Percentiles rank a stretch among this genome's conserved stretches.
Evolutionary conservation across 148 eudicot species (phyloP).

Genomic region (Talinum fruticosum): DNA sequence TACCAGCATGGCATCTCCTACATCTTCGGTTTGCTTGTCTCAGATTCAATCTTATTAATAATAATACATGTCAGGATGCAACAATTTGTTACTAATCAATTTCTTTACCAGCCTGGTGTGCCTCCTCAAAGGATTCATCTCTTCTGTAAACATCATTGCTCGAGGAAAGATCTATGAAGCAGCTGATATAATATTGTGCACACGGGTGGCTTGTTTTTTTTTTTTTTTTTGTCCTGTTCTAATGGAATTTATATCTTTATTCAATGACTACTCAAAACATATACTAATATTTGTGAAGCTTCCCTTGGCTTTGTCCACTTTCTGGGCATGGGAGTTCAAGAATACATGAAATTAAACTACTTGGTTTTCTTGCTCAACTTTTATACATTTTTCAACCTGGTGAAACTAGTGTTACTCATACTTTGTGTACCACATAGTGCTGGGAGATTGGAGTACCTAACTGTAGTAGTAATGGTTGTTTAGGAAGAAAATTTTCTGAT

Average conservation of each 20-base stretch:
- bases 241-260: not conserved
- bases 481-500: too few species aligned
- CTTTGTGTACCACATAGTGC: too few species aligned
- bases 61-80: not conserved
- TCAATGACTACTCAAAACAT: too few species aligned
- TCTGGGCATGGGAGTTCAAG: not conserved
- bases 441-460: too few species aligned
- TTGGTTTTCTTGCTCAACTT: too few species aligned
- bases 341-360: too few species aligned
- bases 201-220: slow-evolving; percentile 10
- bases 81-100: not conserved
- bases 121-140: not conserved
- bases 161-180: slow-evolving; percentile 13
- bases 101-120: slow-evolving; percentile 10
- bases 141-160: not conserved
- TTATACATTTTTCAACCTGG: too few species aligned
- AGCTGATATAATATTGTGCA: not conserved
- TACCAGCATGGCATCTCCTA: slow-evolving; percentile 5
- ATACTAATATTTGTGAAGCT: not conserved
- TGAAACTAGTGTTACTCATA: too few species aligned
- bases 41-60: not conserved
- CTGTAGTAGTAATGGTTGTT: too few species aligned
- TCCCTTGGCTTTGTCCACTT: not conserved
- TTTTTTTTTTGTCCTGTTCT: slow-evolving; percentile 3
- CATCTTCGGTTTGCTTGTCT: slow-evolving; percentile 5